Conservation (phyloP, 2,329 filamentous ascomycete species). For the Aspergillus fijiensis region DNA sequence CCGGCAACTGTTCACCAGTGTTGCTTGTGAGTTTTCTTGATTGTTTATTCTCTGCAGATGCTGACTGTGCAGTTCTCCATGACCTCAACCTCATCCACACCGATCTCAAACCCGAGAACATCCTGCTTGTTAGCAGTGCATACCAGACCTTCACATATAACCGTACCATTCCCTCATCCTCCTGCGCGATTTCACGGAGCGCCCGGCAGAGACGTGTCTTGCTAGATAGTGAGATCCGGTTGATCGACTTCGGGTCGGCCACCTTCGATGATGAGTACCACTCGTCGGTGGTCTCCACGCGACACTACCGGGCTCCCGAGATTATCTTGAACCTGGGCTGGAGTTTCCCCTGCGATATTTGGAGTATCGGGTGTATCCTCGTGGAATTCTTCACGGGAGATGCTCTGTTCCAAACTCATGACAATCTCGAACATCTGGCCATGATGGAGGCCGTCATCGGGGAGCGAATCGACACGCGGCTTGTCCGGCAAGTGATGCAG, state of each 20-base stretch:
- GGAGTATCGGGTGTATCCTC: conserved; percentile 68
- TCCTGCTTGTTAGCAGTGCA: conserved; percentile 62
- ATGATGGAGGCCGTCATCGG: conserved; percentile 68
- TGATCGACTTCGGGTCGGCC: conserved; percentile 68
- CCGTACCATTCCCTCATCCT: conserved; percentile 64
- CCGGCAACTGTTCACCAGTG: conserved; percentile 92
- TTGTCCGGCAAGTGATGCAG: conserved; percentile 55
- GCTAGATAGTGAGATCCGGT: conserved; percentile 64
- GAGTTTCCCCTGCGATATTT: conserved; percentile 68
- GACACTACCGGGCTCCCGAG: conserved; percentile 66
- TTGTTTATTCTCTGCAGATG: neutral
- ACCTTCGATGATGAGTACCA: conserved; percentile 70
- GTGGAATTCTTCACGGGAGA: conserved; percentile 69
- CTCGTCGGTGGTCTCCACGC: conserved; percentile 65
- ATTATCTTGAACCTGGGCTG: conserved; percentile 68
- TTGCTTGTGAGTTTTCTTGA: conserved; percentile 75
- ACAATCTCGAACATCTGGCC: conserved; percentile 66
- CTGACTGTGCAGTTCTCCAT: conserved; percentile 71
- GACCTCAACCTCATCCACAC: conserved; percentile 98
- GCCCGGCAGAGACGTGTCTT: conserved; percentile 63
- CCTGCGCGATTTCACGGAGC: conserved; percentile 56
- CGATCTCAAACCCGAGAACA: conserved; percentile 68
- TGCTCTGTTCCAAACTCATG: conserved; percentile 67
- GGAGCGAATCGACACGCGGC: conserved; percentile 54
- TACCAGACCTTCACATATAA: conserved; percentile 71